Percentiles rank a stretch among this genome's conserved stretches.
Evolutionary conservation across 176 grass and related monocot genomes (phyloP).

Genomic region (Musa acuminata): DNA sequence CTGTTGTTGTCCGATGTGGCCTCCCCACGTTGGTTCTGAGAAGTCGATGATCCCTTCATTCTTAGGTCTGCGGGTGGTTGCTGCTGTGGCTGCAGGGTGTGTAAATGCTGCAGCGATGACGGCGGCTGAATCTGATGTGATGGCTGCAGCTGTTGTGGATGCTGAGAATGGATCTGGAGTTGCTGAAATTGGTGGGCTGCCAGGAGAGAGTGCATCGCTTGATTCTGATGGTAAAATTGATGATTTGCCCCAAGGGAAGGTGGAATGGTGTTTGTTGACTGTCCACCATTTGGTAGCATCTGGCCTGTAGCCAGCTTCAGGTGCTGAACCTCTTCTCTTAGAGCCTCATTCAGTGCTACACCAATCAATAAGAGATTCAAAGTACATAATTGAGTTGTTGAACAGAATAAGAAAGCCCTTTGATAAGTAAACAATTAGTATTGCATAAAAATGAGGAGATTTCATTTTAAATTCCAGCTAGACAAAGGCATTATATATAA

Average conservation of each 20-base stretch:
- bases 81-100: not conserved
- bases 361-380: not conserved
- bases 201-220: slow-evolving; percentile 37
- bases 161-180: slow-evolving; percentile 51
- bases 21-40: slow-evolving; percentile 3
- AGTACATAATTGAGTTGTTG: not conserved
- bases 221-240: slow-evolving; percentile 29
- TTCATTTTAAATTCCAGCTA: not conserved
- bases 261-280: slow-evolving; percentile 27
- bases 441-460: not conserved
- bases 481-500: not conserved
- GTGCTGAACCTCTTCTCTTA: slow-evolving; percentile 56
- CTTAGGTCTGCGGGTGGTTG: not conserved
- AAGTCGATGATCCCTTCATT: slow-evolving; percentile 1
- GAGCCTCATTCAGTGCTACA: slow-evolving; percentile 54
- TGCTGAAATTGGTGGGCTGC: slow-evolving; percentile 53
- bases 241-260: slow-evolving; percentile 31
- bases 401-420: no score
- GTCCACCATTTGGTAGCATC: slow-evolving; percentile 19
- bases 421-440: no score
- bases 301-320: slow-evolving; percentile 52
- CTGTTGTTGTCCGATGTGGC: not conserved
- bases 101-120: not conserved
- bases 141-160: slow-evolving; percentile 25
- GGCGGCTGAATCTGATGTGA: slow-evolving; percentile 37